phyloP scores from a whole-genome alignment of 1,284 basidiomycete species.

The Cryptococcus floricola region DNA sequence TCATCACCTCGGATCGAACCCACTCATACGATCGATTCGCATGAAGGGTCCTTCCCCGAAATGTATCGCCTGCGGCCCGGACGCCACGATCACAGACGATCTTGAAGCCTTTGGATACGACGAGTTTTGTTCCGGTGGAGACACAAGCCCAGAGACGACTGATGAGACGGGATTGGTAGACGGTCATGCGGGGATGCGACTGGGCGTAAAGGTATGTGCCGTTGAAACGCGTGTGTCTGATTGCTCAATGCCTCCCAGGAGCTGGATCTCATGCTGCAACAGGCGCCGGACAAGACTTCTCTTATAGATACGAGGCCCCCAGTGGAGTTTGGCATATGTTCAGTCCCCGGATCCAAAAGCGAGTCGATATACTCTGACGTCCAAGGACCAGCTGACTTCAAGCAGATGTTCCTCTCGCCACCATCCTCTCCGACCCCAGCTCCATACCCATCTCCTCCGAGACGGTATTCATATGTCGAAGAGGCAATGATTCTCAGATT shows the following conservation, averaged over 20 bases:
- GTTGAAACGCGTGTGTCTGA: neutral
- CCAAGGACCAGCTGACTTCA: neutral
- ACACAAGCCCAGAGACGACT: constrained; percentile 30
- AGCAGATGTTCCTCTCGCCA: constrained; percentile 42
- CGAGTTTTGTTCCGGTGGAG: constrained; percentile 62
- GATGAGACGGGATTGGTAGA: constrained; percentile 21
- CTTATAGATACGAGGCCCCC: constrained; percentile 79
- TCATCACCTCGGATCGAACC: constrained; percentile 28
- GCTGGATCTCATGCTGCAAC: constrained; percentile 10
- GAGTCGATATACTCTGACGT: constrained; percentile 38
- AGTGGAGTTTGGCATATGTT: constrained; percentile 83
- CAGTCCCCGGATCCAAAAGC: constrained; percentile 72
- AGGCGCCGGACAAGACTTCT: neutral
- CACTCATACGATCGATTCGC: constrained; percentile 78
- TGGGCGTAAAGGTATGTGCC: constrained; percentile 23
- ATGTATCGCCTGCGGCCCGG: constrained; percentile 38
- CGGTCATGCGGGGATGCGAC: constrained; percentile 39
- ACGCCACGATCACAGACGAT: constrained; percentile 24
- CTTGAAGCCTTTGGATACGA: constrained; percentile 60
- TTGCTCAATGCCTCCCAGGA: constrained; percentile 16
- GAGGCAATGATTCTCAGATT: constrained; percentile 90
- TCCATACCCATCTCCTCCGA: constrained; percentile 24
- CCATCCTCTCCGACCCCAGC: constrained; percentile 29
- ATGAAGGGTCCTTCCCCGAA: constrained; percentile 58
- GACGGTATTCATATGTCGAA: constrained; percentile 69